Percentiles rank a stretch among this genome's conserved stretches.
These are phyloP conservation scores for Penicillium griseofulvum DNA, from an alignment of 2,329 filamentous ascomycete species.

Conservation along the genomic window DNA sequence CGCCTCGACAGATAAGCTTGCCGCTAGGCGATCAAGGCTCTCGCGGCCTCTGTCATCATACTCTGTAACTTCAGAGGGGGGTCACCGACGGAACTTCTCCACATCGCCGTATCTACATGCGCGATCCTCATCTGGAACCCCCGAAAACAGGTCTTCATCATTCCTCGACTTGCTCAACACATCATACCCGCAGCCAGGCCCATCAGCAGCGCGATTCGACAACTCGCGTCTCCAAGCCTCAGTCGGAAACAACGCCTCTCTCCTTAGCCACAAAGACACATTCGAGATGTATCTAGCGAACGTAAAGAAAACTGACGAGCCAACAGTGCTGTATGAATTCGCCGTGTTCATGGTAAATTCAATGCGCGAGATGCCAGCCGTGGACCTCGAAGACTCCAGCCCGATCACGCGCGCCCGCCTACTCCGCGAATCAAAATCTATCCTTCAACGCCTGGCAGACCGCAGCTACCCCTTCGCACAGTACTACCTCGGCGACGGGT, in stretches of 20 bases:
- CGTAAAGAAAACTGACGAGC: constrained; percentile 93
- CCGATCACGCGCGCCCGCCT: constrained; percentile 62
- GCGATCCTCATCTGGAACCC: constrained; percentile 56
- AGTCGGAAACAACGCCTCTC: constrained; percentile 84
- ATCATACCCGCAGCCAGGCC: constrained; percentile 78
- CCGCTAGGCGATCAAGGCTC: constrained; percentile 49
- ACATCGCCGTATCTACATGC: constrained; percentile 49
- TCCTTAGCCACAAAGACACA: constrained; percentile 88
- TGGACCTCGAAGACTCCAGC: constrained; percentile 35
- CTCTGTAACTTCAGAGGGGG: constrained; percentile 68
- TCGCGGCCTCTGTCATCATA: constrained; percentile 73
- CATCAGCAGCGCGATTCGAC: constrained; percentile 63
- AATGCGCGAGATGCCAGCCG: constrained; percentile 71
- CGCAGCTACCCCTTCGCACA: constrained; percentile 94
- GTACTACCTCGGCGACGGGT: constrained; percentile 94
- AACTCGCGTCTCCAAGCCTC: constrained; percentile 76
- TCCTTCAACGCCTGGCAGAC: constrained; percentile 81
- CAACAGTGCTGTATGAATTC: constrained; percentile 91
- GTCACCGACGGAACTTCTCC: constrained; percentile 60
- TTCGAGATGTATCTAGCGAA: constrained; percentile 97
- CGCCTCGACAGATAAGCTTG: constrained; percentile 61
- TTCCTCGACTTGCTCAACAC: constrained; percentile 63
- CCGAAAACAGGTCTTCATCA: constrained; percentile 57
- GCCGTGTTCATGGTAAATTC: constrained; percentile 90
- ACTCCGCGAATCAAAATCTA: constrained; percentile 81